Conservation (phyloP, 148 eudicot genomes). For the Arctostaphylos glauca region DNA sequence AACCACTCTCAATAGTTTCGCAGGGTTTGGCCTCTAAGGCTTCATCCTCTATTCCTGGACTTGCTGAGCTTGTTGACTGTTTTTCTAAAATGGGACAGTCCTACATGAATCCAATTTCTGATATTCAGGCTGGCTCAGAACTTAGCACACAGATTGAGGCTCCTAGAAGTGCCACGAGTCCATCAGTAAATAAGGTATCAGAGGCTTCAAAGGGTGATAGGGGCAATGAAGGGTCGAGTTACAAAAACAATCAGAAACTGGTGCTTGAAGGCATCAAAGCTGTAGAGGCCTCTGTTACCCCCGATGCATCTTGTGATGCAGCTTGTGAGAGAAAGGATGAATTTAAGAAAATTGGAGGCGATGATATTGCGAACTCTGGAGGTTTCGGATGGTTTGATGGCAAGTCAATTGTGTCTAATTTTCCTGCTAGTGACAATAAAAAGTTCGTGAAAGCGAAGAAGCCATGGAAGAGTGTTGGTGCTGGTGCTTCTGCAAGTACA, state of each 20-base stretch:
- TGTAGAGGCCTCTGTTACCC: background rate
- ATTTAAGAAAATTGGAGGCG: slow-evolving; percentile 7
- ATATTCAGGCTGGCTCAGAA: slow-evolving; percentile 13
- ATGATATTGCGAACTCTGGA: background rate
- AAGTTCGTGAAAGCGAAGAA: background rate
- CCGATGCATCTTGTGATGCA: background rate
- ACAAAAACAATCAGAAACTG: slow-evolving; percentile 5
- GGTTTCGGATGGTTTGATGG: background rate
- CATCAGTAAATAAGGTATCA: slow-evolving; percentile 12
- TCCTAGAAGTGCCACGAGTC: background rate
- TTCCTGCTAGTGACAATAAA: background rate
- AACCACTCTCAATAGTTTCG: slow-evolving; percentile 41
- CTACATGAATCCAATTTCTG: slow-evolving; percentile 32
- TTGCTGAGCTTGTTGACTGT: slow-evolving; percentile 43
- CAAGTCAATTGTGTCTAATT: background rate
- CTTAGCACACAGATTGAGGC: slow-evolving; percentile 11
- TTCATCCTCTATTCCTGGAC: slow-evolving; percentile 38
- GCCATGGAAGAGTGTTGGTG: slow-evolving; percentile 12
- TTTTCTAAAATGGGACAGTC: slow-evolving; percentile 39
- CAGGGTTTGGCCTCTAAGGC: slow-evolving; percentile 49
- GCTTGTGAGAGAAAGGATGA: background rate
- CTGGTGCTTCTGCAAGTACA: slow-evolving; percentile 2
- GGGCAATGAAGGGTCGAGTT: slow-evolving; percentile 14
- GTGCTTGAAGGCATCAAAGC: background rate
- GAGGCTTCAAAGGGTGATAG: slow-evolving; percentile 26